phyloP scores from a whole-genome alignment of 73 alveolate genomes.

The Uronychia setigera region DNA sequence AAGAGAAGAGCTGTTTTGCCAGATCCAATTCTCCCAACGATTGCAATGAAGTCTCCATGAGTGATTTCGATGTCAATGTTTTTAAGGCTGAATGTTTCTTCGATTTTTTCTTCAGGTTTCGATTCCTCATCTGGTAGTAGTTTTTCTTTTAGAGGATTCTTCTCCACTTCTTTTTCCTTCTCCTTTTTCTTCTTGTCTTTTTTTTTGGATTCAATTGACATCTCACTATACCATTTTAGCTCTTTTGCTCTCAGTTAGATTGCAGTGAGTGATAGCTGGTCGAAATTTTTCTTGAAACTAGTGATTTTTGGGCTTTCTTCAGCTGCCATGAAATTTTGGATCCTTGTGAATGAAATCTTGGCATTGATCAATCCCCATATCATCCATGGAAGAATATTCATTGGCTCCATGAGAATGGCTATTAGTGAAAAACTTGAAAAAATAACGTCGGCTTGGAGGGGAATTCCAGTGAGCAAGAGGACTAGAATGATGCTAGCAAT shows the following conservation, averaged over 20 bases:
- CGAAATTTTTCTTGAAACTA: background rate
- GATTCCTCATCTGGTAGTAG: background rate
- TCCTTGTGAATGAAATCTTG: background rate
- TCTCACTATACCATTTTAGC: background rate
- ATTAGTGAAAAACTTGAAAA: background rate
- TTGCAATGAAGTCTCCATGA: constrained; percentile 91
- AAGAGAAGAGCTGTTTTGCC: constrained; percentile 4
- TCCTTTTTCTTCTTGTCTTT: background rate
- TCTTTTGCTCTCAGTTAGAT: background rate
- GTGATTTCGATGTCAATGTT: constrained; percentile 76
- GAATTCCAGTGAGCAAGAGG: background rate
- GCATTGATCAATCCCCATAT: background rate
- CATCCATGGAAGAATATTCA: background rate
- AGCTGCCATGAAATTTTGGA: background rate
- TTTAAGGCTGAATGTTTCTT: constrained; percentile 80
- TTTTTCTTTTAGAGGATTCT: background rate
- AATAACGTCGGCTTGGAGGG: background rate
- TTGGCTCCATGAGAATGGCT: background rate
- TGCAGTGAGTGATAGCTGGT: background rate
- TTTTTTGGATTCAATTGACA: background rate
- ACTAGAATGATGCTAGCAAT: background rate
- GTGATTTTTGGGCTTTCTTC: background rate
- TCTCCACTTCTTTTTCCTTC: background rate
- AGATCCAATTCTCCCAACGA: constrained; percentile 97
- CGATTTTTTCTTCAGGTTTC: constrained; percentile 45